Conservation (phyloP, 1,139 yeast genomes). For the Neolecta irregularis region DNA sequence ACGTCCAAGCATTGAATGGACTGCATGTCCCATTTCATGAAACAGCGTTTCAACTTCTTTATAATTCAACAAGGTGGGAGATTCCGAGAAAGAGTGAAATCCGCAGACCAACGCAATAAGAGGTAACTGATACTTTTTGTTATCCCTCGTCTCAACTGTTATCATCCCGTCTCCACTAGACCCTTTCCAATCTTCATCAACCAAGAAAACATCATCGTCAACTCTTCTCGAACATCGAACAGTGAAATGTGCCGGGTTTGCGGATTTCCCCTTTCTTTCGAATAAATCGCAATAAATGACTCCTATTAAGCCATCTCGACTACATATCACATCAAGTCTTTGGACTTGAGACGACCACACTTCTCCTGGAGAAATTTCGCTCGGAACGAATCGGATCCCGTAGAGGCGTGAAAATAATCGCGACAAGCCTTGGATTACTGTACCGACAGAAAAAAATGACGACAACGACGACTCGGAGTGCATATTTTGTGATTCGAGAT, state of each 20-base stretch:
- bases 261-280: constrained; percentile 43
- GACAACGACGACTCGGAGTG: constrained; percentile 18
- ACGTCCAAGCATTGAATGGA: constrained; percentile 86
- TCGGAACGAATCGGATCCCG: constrained; percentile 61
- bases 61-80: constrained; percentile 40
- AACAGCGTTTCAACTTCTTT: constrained; percentile 83
- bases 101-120: constrained; percentile 82
- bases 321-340: constrained; percentile 55
- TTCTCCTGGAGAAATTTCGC: constrained; percentile 51
- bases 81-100: constrained; percentile 29
- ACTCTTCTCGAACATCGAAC: constrained; percentile 81
- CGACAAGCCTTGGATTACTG: constrained; percentile 72
- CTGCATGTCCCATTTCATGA: constrained; percentile 99
- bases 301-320: constrained; percentile 43
- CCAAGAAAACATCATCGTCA: constrained; percentile 24
- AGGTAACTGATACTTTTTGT: constrained; percentile 57
- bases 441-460: constrained; percentile 64
- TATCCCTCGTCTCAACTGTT: constrained; percentile 22
- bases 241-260: constrained; percentile 86
- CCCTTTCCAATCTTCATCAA: constrained; percentile 13
- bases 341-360: constrained; percentile 87
- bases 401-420: constrained; percentile 54
- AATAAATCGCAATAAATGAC: constrained; percentile 55
- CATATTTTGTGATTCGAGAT: constrained; percentile 19
- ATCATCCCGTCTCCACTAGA: constrained; percentile 3